A percentile compares a stretch with the other conserved stretches of the same genome.
Conservation (phyloP, 2,329 filamentous ascomycete genomes). For the Ilyonectria robusta region DNA sequence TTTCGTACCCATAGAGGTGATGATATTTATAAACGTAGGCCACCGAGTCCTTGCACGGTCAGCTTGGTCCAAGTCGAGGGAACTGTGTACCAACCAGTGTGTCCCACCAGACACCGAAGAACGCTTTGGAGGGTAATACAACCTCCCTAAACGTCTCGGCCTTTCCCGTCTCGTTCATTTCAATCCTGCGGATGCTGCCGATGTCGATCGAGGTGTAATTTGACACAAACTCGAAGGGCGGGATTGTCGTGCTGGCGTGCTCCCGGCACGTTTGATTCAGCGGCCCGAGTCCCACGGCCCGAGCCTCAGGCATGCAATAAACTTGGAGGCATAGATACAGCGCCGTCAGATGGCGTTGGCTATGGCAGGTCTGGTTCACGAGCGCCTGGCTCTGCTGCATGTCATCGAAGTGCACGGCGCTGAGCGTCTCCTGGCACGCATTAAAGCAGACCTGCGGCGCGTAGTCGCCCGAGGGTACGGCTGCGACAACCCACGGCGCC, state of each 20-base stretch:
- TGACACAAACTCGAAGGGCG: slow-evolving; percentile 52
- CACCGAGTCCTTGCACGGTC: slow-evolving; percentile 50
- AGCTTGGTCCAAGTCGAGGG: not conserved
- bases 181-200: slow-evolving; percentile 48
- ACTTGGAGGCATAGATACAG: slow-evolving; percentile 56
- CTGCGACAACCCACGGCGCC: slow-evolving; percentile 1
- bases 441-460: slow-evolving; percentile 50
- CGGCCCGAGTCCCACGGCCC: slow-evolving; percentile 40
- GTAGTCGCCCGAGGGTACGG: slow-evolving; percentile 22
- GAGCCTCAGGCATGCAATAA: slow-evolving; percentile 51
- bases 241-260: slow-evolving; percentile 46
- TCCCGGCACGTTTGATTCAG: slow-evolving; percentile 55
- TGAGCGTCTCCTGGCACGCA: slow-evolving; percentile 51
- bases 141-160: slow-evolving; percentile 44
- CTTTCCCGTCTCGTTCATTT: slow-evolving; percentile 42
- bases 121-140: slow-evolving; percentile 53
- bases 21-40: slow-evolving; percentile 55
- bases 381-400: slow-evolving; percentile 37
- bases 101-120: slow-evolving; percentile 54
- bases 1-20: slow-evolving; percentile 54
- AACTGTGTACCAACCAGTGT: slow-evolving; percentile 52
- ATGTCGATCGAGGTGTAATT: slow-evolving; percentile 55
- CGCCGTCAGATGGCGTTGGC: slow-evolving; percentile 48
- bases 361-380: slow-evolving; percentile 48
- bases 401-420: slow-evolving; percentile 51